Evolutionary conservation across 257 asterid genomes (phyloP).

Genomic region (Solanum arcanum): DNA sequence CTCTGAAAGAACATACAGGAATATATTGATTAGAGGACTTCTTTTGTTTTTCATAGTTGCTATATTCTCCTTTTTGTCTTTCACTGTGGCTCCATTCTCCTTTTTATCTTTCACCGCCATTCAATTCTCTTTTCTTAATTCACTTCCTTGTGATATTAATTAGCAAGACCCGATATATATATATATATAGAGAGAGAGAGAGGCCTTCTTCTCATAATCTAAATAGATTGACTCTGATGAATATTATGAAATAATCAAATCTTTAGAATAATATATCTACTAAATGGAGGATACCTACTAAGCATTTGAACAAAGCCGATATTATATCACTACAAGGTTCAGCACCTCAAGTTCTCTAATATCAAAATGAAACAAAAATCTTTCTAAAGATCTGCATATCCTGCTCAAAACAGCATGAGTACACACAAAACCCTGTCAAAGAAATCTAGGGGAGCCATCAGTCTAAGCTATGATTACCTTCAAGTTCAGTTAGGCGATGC

Average conservation of each 20-base stretch:
- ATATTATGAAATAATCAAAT: background rate
- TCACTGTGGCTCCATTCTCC: background rate
- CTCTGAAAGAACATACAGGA: too few relatives aligned
- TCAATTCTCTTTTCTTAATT: background rate
- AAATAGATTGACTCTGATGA: background rate
- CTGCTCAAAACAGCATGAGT: background rate
- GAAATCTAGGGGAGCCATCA: background rate
- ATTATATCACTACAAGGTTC: background rate
- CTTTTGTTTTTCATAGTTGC: too few relatives aligned
- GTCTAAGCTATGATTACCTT: slow-evolving; percentile 42
- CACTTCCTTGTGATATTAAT: background rate
- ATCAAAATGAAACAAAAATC: background rate
- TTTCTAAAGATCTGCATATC: background rate
- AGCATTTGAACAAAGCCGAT: background rate
- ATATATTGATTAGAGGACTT: too few relatives aligned
- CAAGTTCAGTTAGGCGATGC: slow-evolving; percentile 71
- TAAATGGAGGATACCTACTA: background rate
- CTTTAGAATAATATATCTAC: background rate
- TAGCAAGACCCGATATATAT: background rate
- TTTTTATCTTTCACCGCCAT: background rate
- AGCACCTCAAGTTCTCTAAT: background rate
- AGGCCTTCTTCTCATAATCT: background rate
- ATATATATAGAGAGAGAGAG: too few relatives aligned
- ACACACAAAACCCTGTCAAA: background rate
- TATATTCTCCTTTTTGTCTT: background rate